phyloP scores from a whole-genome alignment of 179 eudicot genomes.

The Drosera spatulata region DNA sequence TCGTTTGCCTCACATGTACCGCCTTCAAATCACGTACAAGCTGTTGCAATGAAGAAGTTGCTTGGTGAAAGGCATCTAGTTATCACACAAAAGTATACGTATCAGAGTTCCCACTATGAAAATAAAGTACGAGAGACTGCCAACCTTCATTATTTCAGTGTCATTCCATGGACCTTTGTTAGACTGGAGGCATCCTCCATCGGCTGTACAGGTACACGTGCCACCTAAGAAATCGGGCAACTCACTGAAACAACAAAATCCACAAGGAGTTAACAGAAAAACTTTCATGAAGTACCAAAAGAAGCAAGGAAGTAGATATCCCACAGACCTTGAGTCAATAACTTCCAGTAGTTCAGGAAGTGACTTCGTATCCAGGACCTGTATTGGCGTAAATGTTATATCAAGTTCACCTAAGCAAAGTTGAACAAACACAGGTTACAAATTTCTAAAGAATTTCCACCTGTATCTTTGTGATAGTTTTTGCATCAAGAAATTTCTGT shows the following conservation, averaged over 20 bases:
- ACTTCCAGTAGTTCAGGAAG: conserved; percentile 41
- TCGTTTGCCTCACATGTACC: conserved; percentile 32
- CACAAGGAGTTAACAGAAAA: conserved; percentile 6
- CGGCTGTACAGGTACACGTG: conserved; percentile 15
- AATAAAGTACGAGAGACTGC: not conserved
- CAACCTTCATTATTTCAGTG: conserved; percentile 22
- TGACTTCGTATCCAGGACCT: conserved; percentile 67
- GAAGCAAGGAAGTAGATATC: conserved; percentile 1
- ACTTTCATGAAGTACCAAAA: conserved; percentile 1
- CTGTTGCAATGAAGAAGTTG: conserved; percentile 12
- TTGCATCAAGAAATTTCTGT: conserved; percentile 61
- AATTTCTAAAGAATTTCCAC: conserved; percentile 12
- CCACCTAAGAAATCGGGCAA: conserved; percentile 22
- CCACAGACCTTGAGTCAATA: conserved; percentile 46
- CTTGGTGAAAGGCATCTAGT: not conserved
- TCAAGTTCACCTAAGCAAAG: conserved; percentile 1
- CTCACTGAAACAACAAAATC: conserved; percentile 10
- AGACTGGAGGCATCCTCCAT: conserved; percentile 20
- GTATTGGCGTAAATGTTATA: conserved; percentile 1
- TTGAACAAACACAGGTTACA: not conserved
- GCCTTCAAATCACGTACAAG: conserved; percentile 41
- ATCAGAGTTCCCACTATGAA: not conserved
- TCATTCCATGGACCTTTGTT: conserved; percentile 21
- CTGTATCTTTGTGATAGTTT: conserved; percentile 56
- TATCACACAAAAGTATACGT: not conserved